Evolutionary conservation across 2,329 filamentous ascomycete genomes (phyloP), one percentile per base, ranked within the genome.

Genomic region (Cytospora chrysosperma): DNA sequence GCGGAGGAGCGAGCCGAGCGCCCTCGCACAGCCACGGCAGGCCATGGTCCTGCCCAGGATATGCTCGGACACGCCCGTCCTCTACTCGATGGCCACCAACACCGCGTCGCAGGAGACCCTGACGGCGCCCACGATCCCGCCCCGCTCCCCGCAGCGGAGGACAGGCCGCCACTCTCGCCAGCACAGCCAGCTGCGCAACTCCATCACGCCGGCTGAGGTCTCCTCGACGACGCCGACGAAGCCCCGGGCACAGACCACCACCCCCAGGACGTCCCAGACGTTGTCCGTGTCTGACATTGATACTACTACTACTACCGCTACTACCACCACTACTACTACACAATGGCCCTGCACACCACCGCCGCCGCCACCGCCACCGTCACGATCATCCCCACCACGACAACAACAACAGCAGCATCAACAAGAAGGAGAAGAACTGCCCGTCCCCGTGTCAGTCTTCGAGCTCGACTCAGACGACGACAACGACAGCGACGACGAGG

Each of bases 391-490:
- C 15, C 51, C 32, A 21, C 30, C n/a, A 27, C 19, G 71, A 70
- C 21, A 70, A 71, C 34, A 65, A 67, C 13, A 77, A 10, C 40
- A 24, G 1, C 40, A 47, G 3, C 37, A 6, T 13, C n/a, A 21
- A 43, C 40, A 19, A 19, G 17, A n/a, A 17, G 37, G 19, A 43
- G 19, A 9, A 24, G 43, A 24, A 7, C 43, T 47, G 6, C 60
- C 43, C 6, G 2, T 57, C 15, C 71, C 72, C 47, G 70, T 77
- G 34, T 83, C 81, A 2, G 77, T 83, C 27, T 84, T 84, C 65
- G 81, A 83, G 51, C 68, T 75, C 17, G 80, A 83, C 68, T 78
- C 78, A 4, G 80, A 83, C 63, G 72, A 71, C 17, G 79, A 81
- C 53, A 70, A 69, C 8, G 28, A 30, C 28, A 30, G 9, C 28